phyloP scores from a whole-genome alignment of 164 flowering plant species.

The Tinospora cordifolia region DNA sequence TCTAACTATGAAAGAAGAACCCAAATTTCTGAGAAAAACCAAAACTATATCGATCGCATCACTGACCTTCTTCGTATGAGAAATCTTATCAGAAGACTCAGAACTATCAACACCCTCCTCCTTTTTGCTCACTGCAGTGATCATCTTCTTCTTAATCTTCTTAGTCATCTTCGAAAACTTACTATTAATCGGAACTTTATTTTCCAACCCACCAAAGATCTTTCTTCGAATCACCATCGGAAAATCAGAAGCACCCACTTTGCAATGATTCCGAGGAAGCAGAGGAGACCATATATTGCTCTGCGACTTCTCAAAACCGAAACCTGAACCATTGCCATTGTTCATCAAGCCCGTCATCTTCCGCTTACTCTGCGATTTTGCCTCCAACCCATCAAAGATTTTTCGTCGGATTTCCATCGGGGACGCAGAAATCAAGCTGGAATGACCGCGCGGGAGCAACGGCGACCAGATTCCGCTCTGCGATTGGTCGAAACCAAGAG shows the following conservation, averaged over 20 bases:
- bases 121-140: slow-evolving; percentile 5
- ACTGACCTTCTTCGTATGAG: slow-evolving; percentile 20
- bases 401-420: background rate
- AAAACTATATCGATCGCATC: background rate
- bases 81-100: slow-evolving; percentile 20
- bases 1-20: background rate
- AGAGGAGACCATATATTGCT: slow-evolving; percentile 73
- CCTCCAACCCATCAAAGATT: slow-evolving; percentile 4
- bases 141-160: slow-evolving; percentile 21
- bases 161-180: slow-evolving; percentile 14
- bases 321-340: background rate
- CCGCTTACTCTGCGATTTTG: slow-evolving; percentile 4
- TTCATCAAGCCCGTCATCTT: slow-evolving; percentile 10
- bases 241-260: background rate
- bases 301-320: slow-evolving; percentile 74
- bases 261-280: slow-evolving; percentile 1
- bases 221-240: background rate
- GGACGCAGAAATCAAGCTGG: background rate
- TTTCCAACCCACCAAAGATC: slow-evolving; percentile 3
- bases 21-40: background rate
- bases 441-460: no score
- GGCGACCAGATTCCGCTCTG: no score
- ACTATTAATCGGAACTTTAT: slow-evolving; percentile 1
- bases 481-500: no score
- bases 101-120: slow-evolving; percentile 19